Conservation (phyloP, 2,329 filamentous ascomycete genomes). For the Alternaria triticimaculans region DNA sequence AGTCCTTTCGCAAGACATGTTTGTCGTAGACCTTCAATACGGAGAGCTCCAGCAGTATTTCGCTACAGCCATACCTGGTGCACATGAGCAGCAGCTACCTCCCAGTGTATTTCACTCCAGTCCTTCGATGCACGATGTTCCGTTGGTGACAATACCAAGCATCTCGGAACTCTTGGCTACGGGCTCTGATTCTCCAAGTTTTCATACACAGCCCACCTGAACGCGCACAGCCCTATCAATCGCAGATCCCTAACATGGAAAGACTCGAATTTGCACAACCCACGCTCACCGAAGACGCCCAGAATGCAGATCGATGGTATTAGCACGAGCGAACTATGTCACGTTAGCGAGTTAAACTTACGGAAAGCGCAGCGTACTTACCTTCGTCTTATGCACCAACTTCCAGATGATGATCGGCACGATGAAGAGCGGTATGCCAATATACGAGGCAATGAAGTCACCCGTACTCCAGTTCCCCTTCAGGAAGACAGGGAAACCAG, state of each 20-base stretch:
- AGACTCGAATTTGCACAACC: rapidly evolving
- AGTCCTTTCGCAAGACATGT: constrained; percentile 20
- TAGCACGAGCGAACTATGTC: neutral
- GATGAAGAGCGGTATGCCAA: constrained; percentile 46
- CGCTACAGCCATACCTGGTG: too few relatives aligned
- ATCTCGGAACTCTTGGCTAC: too few relatives aligned
- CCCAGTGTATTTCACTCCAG: too few relatives aligned
- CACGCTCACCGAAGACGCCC: neutral
- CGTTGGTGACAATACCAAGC: too few relatives aligned
- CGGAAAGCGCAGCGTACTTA: neutral
- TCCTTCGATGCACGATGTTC: too few relatives aligned
- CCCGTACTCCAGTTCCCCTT: constrained; percentile 65
- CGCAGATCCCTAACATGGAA: rapidly evolving
- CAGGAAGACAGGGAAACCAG: constrained; percentile 76
- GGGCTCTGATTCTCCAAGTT: too few relatives aligned
- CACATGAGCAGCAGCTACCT: too few relatives aligned
- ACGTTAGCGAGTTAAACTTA: neutral
- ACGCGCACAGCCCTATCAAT: neutral
- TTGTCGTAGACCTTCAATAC: constrained; percentile 15
- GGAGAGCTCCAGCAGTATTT: neutral
- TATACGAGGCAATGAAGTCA: constrained; percentile 59
- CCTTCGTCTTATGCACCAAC: constrained; percentile 13
- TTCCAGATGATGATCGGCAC: constrained; percentile 27
- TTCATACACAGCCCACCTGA: neutral
- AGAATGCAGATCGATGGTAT: neutral